Percentiles rank a stretch among this genome's conserved stretches.
Evolutionary conservation across 2,329 filamentous ascomycete species (phyloP).

Genomic region (Epichloe bromicola): DNA sequence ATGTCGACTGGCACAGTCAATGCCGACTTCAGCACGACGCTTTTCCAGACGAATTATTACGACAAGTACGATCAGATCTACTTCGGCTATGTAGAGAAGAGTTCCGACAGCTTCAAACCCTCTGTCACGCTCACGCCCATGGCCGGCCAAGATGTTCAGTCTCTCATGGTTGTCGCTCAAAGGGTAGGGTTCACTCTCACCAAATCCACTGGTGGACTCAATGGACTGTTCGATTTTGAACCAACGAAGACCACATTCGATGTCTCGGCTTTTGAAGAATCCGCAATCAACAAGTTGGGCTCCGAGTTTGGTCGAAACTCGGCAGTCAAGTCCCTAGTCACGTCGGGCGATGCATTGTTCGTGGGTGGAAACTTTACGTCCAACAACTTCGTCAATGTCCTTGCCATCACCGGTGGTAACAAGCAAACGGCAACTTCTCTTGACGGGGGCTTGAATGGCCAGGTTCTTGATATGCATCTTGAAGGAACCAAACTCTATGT

Average conservation of each 20-base stretch:
- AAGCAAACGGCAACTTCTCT: conserved; percentile 48
- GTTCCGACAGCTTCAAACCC: conserved; percentile 60
- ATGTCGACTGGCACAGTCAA: conserved; percentile 41
- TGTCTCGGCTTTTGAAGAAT: conserved; percentile 51
- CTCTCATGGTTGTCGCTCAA: conserved; percentile 77
- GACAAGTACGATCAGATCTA: conserved; percentile 96
- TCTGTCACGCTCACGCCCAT: conserved; percentile 65
- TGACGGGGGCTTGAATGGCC: conserved; percentile 65
- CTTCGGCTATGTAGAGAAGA: conserved; percentile 70
- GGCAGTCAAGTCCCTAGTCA: conserved; percentile 54
- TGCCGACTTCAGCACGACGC: conserved; percentile 40
- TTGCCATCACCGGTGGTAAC: conserved; percentile 48
- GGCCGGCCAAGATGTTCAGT: conserved; percentile 43
- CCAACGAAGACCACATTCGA: conserved; percentile 41
- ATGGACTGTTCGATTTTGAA: conserved; percentile 83
- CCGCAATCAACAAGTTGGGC: conserved; percentile 65
- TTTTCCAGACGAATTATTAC: conserved; percentile 88
- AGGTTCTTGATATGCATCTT: conserved; percentile 59
- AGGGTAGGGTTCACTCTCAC: conserved; percentile 65
- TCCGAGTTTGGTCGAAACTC: conserved; percentile 54
- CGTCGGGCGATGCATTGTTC: conserved; percentile 52
- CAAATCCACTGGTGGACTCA: conserved; percentile 66
- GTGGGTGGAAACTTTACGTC: conserved; percentile 78
- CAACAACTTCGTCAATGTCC: conserved; percentile 57
- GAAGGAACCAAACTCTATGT: conserved; percentile 60